Evolutionary conservation across 1,284 basidiomycete genomes (phyloP), one percentile per base, ranked within the genome.

Genomic region (Ustilago vetiveriae): DNA sequence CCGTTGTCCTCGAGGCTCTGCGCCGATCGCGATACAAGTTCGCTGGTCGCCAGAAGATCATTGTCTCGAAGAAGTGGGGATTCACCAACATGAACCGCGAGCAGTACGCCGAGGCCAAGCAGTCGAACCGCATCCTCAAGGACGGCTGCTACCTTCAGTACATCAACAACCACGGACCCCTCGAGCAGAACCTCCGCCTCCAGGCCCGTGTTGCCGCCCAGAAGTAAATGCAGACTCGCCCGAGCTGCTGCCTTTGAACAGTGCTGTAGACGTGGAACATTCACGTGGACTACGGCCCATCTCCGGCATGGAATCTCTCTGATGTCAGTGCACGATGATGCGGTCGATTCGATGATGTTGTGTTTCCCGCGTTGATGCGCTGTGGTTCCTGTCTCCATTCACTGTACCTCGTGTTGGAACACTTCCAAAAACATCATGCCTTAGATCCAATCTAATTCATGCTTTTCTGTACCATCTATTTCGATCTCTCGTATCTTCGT

Each of bases 1-100:
- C 90, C 42, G 91, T 96, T 80, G 91, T 97, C 83, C 90, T 92
- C 84, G 95, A 98, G 86, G 95, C 95, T 62, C 90, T 98, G 6
- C 79, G 80, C 46, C 79, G 80, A 53, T 93, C 94, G 41, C 92
- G 94, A 69, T 98, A 98, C 90, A 98, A 98, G 83, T 98, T 97
- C 90, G 94, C 95, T 51, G 94, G 94, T 77, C 90, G 94, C 83
- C 94, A 97, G 86, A 98, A 97, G 90, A 96, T 97, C 85, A 97
- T 98, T 79, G 87, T 98, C 60, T 83, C 82, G 39, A 83, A 84
- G 82, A 81, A 82, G 78, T 84, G 83, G 83, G 95, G 94, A 75
- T 98, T 98, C 87, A 98, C 95, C 65, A 91, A 91, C 82, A 93
- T 98, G 74, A 88, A 90, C 84, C 90, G 93, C 83, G 89, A 89